Evolutionary conservation across 2,329 filamentous ascomycete species (phyloP), one percentile per base, ranked within the genome.

Genomic region (Hymenoscyphus salicellus): DNA sequence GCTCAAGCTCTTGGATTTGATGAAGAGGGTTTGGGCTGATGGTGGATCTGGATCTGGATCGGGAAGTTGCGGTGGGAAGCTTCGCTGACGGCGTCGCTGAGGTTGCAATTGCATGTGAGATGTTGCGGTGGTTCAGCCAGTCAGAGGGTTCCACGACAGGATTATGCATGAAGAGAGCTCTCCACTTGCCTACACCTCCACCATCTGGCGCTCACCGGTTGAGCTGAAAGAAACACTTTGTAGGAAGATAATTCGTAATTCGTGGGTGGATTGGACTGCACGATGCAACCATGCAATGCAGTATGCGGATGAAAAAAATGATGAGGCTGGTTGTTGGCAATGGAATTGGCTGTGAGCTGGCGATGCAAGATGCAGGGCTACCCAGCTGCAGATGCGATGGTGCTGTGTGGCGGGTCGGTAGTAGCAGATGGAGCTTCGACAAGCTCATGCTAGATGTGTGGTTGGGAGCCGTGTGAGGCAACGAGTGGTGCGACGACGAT

Each of bases 121-220:
- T 41, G 2, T 20, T 11, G 61, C n/a, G 26, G n/a, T 36, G 26
- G 46, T 60, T 60, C 28, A 55, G 10, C 62, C 62, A 63, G 30
- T 60, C 57, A 63, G 3, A n/a, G 28, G 5, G 57, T 43, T 63
- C 56, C 62, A 63, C 62, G 62, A 63, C 57, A 38, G 61, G 55
- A 38, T 5, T 33, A 58, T 28, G 55, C 55, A n/a, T 58, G 38
- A 38, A 16, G 26, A 2, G 11, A 14, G n/a, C n/a, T n/a, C n/a
- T 17, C 36, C 14, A 30, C 28, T 30, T 30, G 3, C 6, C 3
- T 30, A 30, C 6, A 30, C 6, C 28, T 30, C 28, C 28, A 30
- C 36, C 14, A 38, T 11, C 26, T 16, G 56, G 36, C 23, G 38
- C 23, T 49, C 38, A 60, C 28, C 28, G 28, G 28, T 30, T 30